These are phyloP conservation scores for Casuarina glauca DNA, from an alignment of 306 rosid genomes.

Conservation along the genomic window DNA sequence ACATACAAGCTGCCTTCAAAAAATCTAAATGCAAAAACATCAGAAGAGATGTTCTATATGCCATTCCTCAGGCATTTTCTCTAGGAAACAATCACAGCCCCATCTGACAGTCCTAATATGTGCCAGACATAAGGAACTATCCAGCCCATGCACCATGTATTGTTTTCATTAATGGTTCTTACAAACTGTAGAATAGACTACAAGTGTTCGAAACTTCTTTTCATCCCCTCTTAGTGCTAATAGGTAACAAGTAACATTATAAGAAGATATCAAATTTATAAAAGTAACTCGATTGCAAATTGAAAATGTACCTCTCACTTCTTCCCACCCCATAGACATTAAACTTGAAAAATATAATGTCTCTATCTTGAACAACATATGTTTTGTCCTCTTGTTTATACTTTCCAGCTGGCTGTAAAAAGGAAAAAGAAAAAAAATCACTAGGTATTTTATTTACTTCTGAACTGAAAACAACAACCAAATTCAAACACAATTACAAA, in stretches of 20 bases:
- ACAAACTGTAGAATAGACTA: neutral
- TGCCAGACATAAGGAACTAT: no score
- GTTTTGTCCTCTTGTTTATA: conserved; percentile 96
- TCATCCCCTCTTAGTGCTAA: neutral
- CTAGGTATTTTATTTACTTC: neutral
- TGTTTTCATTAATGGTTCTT: neutral
- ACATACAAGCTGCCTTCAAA: no score
- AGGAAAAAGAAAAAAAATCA: conserved; percentile 5
- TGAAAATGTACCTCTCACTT: conserved; percentile 47
- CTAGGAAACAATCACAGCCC: no score
- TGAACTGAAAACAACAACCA: neutral
- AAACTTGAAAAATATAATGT: conserved; percentile 88
- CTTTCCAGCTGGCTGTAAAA: conserved; percentile 76
- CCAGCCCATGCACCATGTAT: no score
- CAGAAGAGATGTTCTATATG: no score
- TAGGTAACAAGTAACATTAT: neutral
- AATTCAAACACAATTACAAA: neutral
- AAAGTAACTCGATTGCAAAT: neutral
- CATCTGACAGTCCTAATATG: no score
- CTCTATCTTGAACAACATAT: conserved; percentile 91
- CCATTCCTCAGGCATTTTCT: no score
- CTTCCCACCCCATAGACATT: conserved; percentile 96
- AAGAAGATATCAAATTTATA: neutral
- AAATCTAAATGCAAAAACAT: no score
- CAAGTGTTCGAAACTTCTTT: neutral